phyloP scores from a whole-genome alignment of 768 basidiomycete species.

The Leccinum disarticulatum region DNA sequence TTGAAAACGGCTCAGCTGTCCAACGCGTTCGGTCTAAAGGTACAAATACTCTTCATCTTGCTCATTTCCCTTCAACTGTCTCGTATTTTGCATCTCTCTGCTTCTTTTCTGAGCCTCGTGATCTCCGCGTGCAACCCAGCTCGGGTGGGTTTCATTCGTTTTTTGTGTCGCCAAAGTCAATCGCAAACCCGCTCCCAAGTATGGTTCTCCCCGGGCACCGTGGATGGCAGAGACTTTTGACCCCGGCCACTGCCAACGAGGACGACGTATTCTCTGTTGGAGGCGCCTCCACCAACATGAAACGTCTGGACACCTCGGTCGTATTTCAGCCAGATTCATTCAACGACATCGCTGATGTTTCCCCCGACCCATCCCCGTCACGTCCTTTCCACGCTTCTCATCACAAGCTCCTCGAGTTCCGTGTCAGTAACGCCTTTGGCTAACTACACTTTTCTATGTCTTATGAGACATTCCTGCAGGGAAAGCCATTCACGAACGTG shows the following conservation, averaged over 20 bases:
- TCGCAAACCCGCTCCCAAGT: constrained; percentile 55
- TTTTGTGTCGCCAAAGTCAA: constrained; percentile 52
- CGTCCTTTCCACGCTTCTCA: constrained; percentile 67
- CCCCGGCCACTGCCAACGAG: constrained; percentile 51
- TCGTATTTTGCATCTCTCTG: not conserved
- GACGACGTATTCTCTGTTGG: constrained; percentile 69
- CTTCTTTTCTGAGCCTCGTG: constrained; percentile 16
- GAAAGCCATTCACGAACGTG: too few relatives aligned
- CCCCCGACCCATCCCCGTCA: constrained; percentile 63
- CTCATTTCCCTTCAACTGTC: not conserved
- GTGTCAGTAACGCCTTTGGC: too few relatives aligned
- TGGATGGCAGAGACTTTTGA: constrained; percentile 46
- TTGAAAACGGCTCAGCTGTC: constrained; percentile 75
- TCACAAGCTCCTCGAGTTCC: constrained; percentile 33
- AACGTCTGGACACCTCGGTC: constrained; percentile 52
- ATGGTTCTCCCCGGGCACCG: constrained; percentile 62
- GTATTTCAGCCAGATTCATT: constrained; percentile 46
- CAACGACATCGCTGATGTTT: constrained; percentile 49
- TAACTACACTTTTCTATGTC: too few relatives aligned
- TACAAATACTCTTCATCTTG: constrained; percentile 34
- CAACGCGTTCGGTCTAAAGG: constrained; percentile 63
- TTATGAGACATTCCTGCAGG: too few relatives aligned
- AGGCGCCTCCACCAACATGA: constrained; percentile 60
- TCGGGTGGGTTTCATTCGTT: not conserved
- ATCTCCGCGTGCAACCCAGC: constrained; percentile 5